Base-by-base conservation (phyloP, 179 eudicot genomes). In the Silene vulgaris region DNA sequence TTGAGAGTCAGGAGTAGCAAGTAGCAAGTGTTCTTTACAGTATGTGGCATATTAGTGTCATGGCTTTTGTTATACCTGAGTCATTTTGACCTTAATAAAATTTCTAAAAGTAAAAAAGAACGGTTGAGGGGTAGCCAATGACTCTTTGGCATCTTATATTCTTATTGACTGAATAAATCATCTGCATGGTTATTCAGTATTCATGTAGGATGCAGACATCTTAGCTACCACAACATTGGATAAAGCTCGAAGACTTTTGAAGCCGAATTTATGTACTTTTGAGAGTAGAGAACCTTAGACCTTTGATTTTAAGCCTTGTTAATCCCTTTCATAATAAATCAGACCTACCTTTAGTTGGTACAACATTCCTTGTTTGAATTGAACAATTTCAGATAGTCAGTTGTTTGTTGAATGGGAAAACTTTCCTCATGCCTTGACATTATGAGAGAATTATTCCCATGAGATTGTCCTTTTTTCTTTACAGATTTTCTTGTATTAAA, bases 191-290 rank as follows among this genome's bases (percentile, higher is more conserved):
- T 62, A 20, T 62, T 20, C 48, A 40, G 1, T 21, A 62, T 62
- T 23, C 21, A 62, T 23, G 65, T 61, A 20, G 28, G 66, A 62
- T 62, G 66, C 66, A 8, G 66, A 62, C 66, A 8, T 62, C 5
- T 23, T 62, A 62, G 66, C 66, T 21, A 62, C 8, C 16, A 20
- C 56, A 17, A 19, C 2, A 37, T 12, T 35, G 72, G 54, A 40
- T 68, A 7, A 40, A 40, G n/a, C 29, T 37, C 56, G 21, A 19
- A 40, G 72, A 68, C 72, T 68, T 43, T 14, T 5, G 13, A 13
- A 40, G 56, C 23, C 13, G 7, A 68, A 37, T 9, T 40, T 68
- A 12, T 43, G 56, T 3, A 11, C 19, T 37, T 16, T 5, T 67
- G 71, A 67, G 43, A 32, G 20, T 32, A 30, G 11, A 40, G 11